These are phyloP conservation scores for Pochonia chlamydosporia DNA, from an alignment of 2,329 filamentous ascomycete genomes.

Conservation along the genomic window DNA sequence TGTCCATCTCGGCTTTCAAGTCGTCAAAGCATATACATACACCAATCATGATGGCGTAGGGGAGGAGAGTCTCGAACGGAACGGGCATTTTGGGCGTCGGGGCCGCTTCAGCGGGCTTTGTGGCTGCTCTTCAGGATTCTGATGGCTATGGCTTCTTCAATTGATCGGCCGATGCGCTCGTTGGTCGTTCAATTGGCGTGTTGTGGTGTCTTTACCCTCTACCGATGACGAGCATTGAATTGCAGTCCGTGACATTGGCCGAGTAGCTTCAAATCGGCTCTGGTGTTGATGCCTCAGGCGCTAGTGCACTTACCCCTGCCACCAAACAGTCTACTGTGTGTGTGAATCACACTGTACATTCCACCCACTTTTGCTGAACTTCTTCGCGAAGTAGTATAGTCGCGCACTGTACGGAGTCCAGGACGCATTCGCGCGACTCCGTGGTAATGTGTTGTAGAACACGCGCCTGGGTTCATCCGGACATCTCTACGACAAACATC, in stretches of 20 bases:
- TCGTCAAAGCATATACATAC: constrained; percentile 35
- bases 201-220: neutral
- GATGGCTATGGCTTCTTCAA: neutral
- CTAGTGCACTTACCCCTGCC: constrained; percentile 1
- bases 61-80: constrained; percentile 59
- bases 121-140: neutral
- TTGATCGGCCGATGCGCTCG: neutral
- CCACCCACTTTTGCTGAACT: neutral
- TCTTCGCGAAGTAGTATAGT: neutral
- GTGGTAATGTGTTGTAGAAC: neutral
- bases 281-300: constrained; percentile 17
- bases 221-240: neutral
- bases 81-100: constrained; percentile 46
- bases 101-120: constrained; percentile 26
- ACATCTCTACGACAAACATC: constrained; percentile 1
- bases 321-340: constrained; percentile 4
- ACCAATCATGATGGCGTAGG: constrained; percentile 58
- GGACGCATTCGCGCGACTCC: constrained; percentile 2
- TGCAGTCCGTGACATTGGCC: neutral
- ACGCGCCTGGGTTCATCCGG: constrained; percentile 3
- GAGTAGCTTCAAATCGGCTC: neutral
- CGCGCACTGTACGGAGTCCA: constrained; percentile 11
- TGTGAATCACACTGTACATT: neutral
- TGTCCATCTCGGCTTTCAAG: neutral
- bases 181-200: constrained; percentile 3